Conservation (phyloP, 768 basidiomycete species). For the Mycena galericulata region DNA sequence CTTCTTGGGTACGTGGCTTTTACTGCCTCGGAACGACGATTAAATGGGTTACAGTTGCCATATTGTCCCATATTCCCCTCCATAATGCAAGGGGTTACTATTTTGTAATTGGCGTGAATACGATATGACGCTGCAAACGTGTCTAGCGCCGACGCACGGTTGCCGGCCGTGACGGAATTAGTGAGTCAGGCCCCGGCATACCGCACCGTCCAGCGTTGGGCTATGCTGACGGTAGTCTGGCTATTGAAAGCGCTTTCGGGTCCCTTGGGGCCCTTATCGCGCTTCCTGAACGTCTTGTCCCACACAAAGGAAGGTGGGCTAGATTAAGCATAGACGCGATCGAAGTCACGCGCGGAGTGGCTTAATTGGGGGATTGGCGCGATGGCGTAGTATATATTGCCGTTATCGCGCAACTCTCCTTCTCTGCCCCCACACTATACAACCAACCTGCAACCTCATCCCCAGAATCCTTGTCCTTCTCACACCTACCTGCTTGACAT, state of each 20-base stretch:
- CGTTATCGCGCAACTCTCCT: slow-evolving; percentile 10
- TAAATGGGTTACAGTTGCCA: slow-evolving; percentile 61
- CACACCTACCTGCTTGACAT: slow-evolving; percentile 23
- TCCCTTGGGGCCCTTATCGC: slow-evolving; percentile 9
- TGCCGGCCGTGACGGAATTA: background rate
- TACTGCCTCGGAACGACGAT: background rate
- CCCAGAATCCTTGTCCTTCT: slow-evolving; percentile 21
- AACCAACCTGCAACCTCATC: slow-evolving; percentile 28
- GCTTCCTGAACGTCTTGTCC: slow-evolving; percentile 11
- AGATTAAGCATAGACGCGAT: slow-evolving; percentile 15
- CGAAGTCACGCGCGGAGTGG: slow-evolving; percentile 12
- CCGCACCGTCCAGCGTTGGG: background rate
- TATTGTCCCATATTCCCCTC: slow-evolving; percentile 63
- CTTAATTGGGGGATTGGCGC: slow-evolving; percentile 12
- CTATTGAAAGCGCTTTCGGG: slow-evolving; percentile 1
- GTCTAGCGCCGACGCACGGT: background rate
- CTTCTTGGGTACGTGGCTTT: slow-evolving; percentile 75
- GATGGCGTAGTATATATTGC: slow-evolving; percentile 1
- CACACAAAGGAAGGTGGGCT: background rate
- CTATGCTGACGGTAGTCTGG: background rate
- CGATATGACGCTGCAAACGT: background rate
- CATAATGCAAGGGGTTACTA: slow-evolving; percentile 22
- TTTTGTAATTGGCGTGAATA: background rate
- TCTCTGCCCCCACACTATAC: slow-evolving; percentile 4
- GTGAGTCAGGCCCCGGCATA: background rate